phyloP scores from a whole-genome alignment of 257 asterid genomes.

The Anisodus acutangulus region DNA sequence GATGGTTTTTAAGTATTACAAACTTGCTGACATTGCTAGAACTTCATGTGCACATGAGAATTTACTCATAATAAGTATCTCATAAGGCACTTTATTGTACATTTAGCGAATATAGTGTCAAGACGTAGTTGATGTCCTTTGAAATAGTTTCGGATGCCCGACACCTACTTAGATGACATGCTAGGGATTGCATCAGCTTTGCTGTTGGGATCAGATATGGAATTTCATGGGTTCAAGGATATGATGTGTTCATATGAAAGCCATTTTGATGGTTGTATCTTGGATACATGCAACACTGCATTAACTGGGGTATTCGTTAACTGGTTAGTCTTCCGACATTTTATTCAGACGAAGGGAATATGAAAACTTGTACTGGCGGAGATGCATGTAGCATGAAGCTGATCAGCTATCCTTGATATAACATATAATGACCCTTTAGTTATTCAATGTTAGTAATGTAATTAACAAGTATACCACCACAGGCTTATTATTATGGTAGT shows the following conservation, averaged over 20 bases:
- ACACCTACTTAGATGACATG: not conserved
- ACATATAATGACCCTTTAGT: not conserved
- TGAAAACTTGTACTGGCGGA: not conserved
- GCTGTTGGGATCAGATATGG: not conserved
- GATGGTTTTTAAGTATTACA: not conserved
- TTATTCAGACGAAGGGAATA: not conserved
- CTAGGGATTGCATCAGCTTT: not conserved
- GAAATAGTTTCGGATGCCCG: not conserved
- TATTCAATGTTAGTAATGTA: not conserved
- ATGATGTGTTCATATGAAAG: not conserved
- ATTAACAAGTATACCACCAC: not conserved
- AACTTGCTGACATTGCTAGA: slow-evolving; percentile 3
- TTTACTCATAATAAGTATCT: not conserved
- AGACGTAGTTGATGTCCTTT: not conserved
- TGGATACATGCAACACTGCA: not conserved
- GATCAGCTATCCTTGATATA: not conserved
- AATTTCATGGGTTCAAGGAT: not conserved
- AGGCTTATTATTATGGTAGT: not conserved
- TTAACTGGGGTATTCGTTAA: not conserved
- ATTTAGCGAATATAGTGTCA: not conserved
- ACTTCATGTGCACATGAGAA: not conserved
- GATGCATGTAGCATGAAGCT: not conserved
- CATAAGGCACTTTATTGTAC: not conserved
- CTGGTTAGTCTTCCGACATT: not conserved
- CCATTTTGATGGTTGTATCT: not conserved